Conservation (phyloP, 129 eudicot genomes). For the Flaveria ramosissima region DNA sequence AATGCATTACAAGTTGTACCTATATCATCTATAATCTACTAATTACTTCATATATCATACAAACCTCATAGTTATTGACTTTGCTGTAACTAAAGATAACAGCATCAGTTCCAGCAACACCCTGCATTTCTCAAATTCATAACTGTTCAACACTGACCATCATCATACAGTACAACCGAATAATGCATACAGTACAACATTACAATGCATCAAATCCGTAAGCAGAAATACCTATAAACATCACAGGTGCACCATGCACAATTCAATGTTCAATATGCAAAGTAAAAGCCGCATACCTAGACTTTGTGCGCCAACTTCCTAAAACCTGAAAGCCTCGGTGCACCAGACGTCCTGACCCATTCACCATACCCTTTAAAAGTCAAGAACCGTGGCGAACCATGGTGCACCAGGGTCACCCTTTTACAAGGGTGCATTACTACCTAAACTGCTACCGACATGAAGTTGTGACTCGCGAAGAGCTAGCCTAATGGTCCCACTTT, state of each 20-base stretch:
- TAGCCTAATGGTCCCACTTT: constrained; percentile 64
- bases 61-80: constrained; percentile 25
- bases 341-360: neutral
- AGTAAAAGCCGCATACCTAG: constrained; percentile 22
- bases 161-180: constrained; percentile 24
- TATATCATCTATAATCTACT: constrained; percentile 12
- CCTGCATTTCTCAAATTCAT: constrained; percentile 22
- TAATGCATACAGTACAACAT: constrained; percentile 29
- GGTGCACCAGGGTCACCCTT: constrained; percentile 25
- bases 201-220: neutral
- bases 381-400: neutral
- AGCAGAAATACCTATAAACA: neutral
- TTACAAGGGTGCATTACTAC: constrained; percentile 52
- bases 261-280: constrained; percentile 5
- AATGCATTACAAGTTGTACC: constrained; percentile 19
- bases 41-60: constrained; percentile 24
- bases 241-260: neutral
- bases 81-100: constrained; percentile 33
- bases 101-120: constrained; percentile 29
- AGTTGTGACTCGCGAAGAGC: constrained; percentile 44
- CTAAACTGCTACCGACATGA: constrained; percentile 66
- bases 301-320: constrained; percentile 10
- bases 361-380: neutral
- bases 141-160: constrained; percentile 11
- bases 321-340: constrained; percentile 14